Evolutionary conservation across 768 basidiomycete genomes (phyloP).

Genomic region (Bullera alba): DNA sequence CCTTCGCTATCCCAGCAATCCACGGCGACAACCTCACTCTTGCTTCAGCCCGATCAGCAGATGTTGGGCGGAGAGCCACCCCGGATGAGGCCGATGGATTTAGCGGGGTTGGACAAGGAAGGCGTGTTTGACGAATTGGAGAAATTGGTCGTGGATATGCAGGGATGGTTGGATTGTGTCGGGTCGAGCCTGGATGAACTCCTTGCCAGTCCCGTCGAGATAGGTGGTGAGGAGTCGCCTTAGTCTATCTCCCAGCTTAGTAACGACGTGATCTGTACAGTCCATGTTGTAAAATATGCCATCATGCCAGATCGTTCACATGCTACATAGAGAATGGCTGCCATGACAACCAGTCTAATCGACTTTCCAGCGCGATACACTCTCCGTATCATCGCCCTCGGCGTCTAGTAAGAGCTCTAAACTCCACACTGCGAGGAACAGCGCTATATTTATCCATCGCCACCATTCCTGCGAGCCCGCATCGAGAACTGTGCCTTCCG

Average conservation of each 20-base stretch:
- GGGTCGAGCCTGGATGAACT: conserved; percentile 65
- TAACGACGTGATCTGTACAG: too few relatives aligned
- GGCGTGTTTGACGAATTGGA: conserved; percentile 65
- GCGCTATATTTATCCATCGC: conserved; percentile 41
- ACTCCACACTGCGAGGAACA: conserved; percentile 42
- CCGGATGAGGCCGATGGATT: conserved; percentile 61
- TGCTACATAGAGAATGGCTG: too few relatives aligned
- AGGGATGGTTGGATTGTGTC: conserved; percentile 66
- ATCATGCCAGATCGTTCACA: too few relatives aligned
- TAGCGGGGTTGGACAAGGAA: conserved; percentile 56
- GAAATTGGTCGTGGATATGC: conserved; percentile 65
- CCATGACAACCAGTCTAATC: too few relatives aligned
- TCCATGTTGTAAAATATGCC: too few relatives aligned
- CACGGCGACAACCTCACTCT: not conserved
- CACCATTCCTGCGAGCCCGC: conserved; percentile 45
- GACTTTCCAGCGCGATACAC: conserved; percentile 41
- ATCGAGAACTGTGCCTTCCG: conserved; percentile 35
- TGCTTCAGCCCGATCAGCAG: too few relatives aligned
- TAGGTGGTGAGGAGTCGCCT: too few relatives aligned
- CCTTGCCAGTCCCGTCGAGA: conserved; percentile 49
- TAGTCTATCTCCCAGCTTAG: too few relatives aligned
- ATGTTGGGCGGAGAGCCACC: conserved; percentile 21
- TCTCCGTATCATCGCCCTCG: conserved; percentile 42
- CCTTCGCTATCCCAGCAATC: conserved; percentile 3
- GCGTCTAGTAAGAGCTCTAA: conserved; percentile 43